Base-by-base conservation (phyloP, 2,329 filamentous ascomycete genomes). In the Alternaria ventricosa region DNA sequence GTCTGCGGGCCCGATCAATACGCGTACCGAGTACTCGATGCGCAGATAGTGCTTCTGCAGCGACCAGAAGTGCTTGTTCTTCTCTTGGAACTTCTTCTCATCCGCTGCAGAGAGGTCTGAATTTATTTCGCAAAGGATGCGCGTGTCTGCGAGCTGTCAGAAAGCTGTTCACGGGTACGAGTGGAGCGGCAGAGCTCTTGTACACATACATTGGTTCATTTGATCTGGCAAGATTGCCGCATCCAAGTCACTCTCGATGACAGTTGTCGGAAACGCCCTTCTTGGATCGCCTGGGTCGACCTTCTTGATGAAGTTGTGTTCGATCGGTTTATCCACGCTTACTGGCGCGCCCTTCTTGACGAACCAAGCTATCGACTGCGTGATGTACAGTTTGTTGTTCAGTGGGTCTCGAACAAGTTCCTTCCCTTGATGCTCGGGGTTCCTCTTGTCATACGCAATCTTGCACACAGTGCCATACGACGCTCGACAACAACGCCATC, bases 391-490 rank as follows among this genome's bases (percentile, higher is more conserved):
- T 51, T 80, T 80, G 11, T 73, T 73, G 53, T 80, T 75, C 22
- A 78, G 55, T 0, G 72, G 67, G 61, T 81, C 79, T 33, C 66
- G 66, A 4, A 71, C 68, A 3, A 73, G 58, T 13, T 69, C 27
- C 36, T 71, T 74, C 2, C 70, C 70, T 2, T 60, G 51, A 61
- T 80, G 79, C 0, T 74, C 68, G 3, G 75, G 72, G n/a, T 79
- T 76, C 20, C 73, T 70, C 55, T 73, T 71, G 51, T 81, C 72
- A 57, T 79, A 80, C 10, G 73, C 56, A 9, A 79, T 73, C 66
- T 79, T 80, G 67, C 79, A 81, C 13, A 77, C 65, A 0, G 78
- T 80, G 22, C 79, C 79, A 53, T 81, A 81, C 0, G 71, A 75
- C 5, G 79, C 76, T 13, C 79, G 69, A 59, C 77, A 79, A 59